phyloP scores from a whole-genome alignment of 2,329 filamentous ascomycete species.

The Ascochyta clinopodiicola region DNA sequence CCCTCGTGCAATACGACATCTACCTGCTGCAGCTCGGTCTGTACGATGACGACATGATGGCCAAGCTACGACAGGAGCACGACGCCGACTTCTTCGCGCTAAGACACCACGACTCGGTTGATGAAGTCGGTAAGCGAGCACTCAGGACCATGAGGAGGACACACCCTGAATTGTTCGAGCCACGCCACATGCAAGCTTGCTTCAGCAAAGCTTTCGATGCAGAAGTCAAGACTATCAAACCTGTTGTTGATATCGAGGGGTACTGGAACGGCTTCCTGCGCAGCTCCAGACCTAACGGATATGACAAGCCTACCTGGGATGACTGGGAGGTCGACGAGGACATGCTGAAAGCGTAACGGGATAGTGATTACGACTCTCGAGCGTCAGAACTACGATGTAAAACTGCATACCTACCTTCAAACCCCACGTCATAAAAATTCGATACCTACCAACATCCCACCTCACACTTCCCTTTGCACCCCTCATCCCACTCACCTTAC shows the following conservation, averaged over 20 bases:
- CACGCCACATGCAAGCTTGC: slow-evolving; percentile 56
- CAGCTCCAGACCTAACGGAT: slow-evolving; percentile 60
- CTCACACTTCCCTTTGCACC: no score
- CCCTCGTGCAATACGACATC: slow-evolving; percentile 72
- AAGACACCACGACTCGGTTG: slow-evolving; percentile 68
- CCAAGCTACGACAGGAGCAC: slow-evolving; percentile 57
- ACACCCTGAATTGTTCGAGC: slow-evolving; percentile 62
- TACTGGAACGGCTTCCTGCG: slow-evolving; percentile 58
- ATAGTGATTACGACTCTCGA: not conserved
- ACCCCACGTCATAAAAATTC: not conserved
- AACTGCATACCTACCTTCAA: not conserved
- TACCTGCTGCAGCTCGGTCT: slow-evolving; percentile 67
- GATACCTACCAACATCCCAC: no score
- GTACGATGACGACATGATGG: slow-evolving; percentile 62
- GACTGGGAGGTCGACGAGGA: slow-evolving; percentile 52
- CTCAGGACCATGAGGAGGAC: slow-evolving; percentile 61
- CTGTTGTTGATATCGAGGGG: slow-evolving; percentile 55
- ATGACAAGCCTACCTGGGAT: slow-evolving; percentile 58
- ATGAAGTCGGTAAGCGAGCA: slow-evolving; percentile 67
- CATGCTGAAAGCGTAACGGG: slow-evolving; percentile 38
- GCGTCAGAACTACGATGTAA: not conserved
- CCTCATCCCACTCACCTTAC: no score
- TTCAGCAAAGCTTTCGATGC: slow-evolving; percentile 54
- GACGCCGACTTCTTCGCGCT: slow-evolving; percentile 63
- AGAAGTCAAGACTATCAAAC: slow-evolving; percentile 57